Evolutionary conservation across 2,329 filamentous ascomycete genomes (phyloP), one percentile per base, ranked within the genome.

Genomic region (Aspergillus niger): DNA sequence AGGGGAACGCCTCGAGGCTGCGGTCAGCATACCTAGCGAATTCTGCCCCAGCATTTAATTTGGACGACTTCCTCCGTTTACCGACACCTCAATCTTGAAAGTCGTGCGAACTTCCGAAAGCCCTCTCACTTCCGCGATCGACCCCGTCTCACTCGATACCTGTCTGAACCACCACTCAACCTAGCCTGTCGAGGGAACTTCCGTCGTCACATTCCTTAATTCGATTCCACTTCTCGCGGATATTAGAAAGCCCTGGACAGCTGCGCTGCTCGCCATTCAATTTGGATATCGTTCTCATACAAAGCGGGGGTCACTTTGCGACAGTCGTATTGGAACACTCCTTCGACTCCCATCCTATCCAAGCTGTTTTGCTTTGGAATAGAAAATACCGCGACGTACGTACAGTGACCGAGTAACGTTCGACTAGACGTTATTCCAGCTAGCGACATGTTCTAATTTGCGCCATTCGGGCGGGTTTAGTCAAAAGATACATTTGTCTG

Each of bases 401-500:
- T 55, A 47, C 39, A 55, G 8, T 32, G n/a, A 17, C 15, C 52
- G n/a, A 20, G 28, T 8, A 26, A 26, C 36, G 20, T 38, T 43
- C 38, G 15, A 17, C 8, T 10, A 11, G 17, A 17, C n/a, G 26
- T 13, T 10, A 22, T 24, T 36, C 8, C 5, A 36, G 11, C n/a
- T 36, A 26, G 53, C 28, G 11, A 38, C 53, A 47, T 47, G 53
- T 41, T 22, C 53, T 55, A 55, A 55, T 30, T 32, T 30, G 41
- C 39, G 24, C 52, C 24, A 30, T 55, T 24, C 10, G 41, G 17
- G 24, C 39, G 41, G n/a, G 17, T 15, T 47, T 47, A 55, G 39
- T 36, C 13, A 47, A 36, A 36, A 36, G 13, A 30, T 30, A 36
- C 28, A 13, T 22, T 20, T 47, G 28, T 11, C 11, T 39, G n/a